These are phyloP conservation scores for Fusarium miscanthi DNA, from an alignment of 2,329 filamentous ascomycete genomes.

Conservation along the genomic window DNA sequence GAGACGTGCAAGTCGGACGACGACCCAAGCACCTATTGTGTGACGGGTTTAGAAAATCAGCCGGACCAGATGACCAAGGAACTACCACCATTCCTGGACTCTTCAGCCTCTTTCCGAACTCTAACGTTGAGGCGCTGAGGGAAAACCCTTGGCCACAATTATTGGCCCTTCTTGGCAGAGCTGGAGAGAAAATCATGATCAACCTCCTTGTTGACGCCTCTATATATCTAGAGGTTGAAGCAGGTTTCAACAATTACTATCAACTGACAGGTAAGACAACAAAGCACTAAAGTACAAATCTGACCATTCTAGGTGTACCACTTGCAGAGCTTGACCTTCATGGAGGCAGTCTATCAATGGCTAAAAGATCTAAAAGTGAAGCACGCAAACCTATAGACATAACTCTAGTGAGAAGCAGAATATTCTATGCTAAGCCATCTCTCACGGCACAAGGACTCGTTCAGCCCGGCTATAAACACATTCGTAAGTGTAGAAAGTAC, in stretches of 20 bases:
- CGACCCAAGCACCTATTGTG: conserved; percentile 82
- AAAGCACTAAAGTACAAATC: neutral
- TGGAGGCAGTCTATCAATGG: conserved; percentile 18
- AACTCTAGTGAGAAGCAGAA: conserved; percentile 80
- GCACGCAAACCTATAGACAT: conserved; percentile 67
- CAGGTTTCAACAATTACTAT: conserved; percentile 72
- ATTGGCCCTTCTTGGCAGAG: conserved; percentile 77
- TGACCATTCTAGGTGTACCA: conserved; percentile 57
- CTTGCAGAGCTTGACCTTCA: conserved; percentile 59
- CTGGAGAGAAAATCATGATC: conserved; percentile 81
- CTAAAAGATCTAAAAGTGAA: neutral
- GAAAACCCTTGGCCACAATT: conserved; percentile 78
- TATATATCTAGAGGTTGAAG: conserved; percentile 74
- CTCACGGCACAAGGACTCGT: conserved; percentile 75
- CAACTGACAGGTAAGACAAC: conserved; percentile 78
- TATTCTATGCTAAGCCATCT: conserved; percentile 83
- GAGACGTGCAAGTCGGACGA: conserved; percentile 55
- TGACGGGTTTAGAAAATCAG: conserved; percentile 77
- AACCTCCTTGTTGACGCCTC: conserved; percentile 81
- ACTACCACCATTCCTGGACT: conserved; percentile 72
- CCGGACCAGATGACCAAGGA: conserved; percentile 45
- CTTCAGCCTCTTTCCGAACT: conserved; percentile 72
- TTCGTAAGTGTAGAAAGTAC: conserved; percentile 69
- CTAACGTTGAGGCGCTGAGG: conserved; percentile 76
- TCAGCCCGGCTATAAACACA: conserved; percentile 80